Base-by-base conservation (phyloP, 495 filamentous ascomycete genomes). In the Aspergillus steynii region DNA sequence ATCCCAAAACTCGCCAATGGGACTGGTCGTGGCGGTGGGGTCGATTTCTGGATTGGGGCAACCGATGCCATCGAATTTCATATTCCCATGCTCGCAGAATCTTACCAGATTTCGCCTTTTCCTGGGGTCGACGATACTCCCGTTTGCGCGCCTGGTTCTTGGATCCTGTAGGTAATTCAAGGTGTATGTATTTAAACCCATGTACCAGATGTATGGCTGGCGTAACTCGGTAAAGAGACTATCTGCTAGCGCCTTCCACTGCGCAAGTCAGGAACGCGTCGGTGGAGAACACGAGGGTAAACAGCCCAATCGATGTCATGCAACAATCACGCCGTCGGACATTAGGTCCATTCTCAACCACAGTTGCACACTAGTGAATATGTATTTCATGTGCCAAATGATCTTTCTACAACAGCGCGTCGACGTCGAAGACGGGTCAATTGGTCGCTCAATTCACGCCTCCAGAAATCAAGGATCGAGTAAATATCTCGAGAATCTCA, bases 241-340 rank as follows among this genome's bases (percentile, higher is more conserved):
- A 26, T 55, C 45, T 6, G 29, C 55, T 62, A 48, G 56, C 60
- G 47, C 45, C 52, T 48, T 68, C 53, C 29, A 61, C 47, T 60
- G 62, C 57, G 37, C 65, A 71, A 71, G 68, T 71, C 69, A 71
- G 69, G 69, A 68, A 71, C 66, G 64, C 69, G 62, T 65, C 53
- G 34, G 63, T 70, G 68, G 65, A 58, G 65, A 67, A 65, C 56
- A 65, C 64, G 56, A 70, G 60, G 60, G 47, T 48, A 7, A 48
- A 31, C 51, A 46, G 25, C 14, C 67, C 67, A 69, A 67, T 65
- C 46, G 53, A 53, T 51, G 45, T 62, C 53, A 32, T 27, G 29
- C 29, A n/a, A 57, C 12, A 53, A 55, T 61, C 57, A 48, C 58
- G 47, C 65, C 58, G 47, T 65, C 58, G 55, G 62, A 58, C 60